Evolutionary conservation across 306 rosid species (phyloP), one percentile per base, ranked within the genome.

Genomic region (Medicago arabica): DNA sequence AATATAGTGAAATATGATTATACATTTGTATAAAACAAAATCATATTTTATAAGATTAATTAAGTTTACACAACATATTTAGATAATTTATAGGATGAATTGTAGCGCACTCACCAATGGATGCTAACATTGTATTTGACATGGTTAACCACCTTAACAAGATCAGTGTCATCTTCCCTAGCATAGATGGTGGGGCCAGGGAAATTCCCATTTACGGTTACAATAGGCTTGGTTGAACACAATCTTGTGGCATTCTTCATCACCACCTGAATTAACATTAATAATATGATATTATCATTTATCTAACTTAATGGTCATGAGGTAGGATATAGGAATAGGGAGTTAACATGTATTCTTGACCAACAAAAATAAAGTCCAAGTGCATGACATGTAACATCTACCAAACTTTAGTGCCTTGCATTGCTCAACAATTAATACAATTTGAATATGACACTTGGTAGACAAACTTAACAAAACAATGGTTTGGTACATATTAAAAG

Each of bases 121-220:
- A 93, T 84, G 89, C 87, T 93, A 41, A 91, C 89, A 15, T 91
- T 93, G 85, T 91, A 91, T 16, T 89, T 87, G 81, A 91, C 98
- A 38, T 93, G 98, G 86, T 85, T 85, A 75, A 85, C 86, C 31
- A 85, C 88, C 25, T 85, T 85, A 0, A 85, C 75, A 49, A 85
- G 63, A 71, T 82, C 80, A 34, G 77, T 85, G 59, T 85, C 88
- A 66, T 85, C 88, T 82, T 85, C 88, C 71, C 88, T 82, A 17
- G 88, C 88, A 71, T 85, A 85, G 19, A 85, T 85, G 21, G 86
- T 85, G 51, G 88, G 88, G 18, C 88, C 88, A 5, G 88, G 88
- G 71, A 78, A 85, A 7, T 82, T 82, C 3, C 88, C 88, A 68
- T 85, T 85, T 16, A 85, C 9, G 0, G 88, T 85, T 43, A 82